phyloP scores from a whole-genome alignment of 2,329 filamentous ascomycete genomes.

The Helminthosporium solani region DNA sequence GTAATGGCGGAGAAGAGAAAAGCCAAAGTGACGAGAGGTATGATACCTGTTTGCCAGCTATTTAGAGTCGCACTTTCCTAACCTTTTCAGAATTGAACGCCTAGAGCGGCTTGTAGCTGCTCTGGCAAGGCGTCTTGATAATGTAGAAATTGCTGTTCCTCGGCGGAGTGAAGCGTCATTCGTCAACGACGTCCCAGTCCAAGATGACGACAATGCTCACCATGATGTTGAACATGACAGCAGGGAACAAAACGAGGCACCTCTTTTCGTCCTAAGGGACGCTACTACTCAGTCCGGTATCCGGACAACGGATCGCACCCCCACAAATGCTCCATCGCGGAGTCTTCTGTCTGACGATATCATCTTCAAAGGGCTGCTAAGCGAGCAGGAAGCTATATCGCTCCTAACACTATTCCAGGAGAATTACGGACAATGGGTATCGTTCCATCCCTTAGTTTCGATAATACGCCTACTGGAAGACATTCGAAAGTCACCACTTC shows the following conservation, averaged over 20 bases:
- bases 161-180: background rate
- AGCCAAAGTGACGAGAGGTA: slow-evolving; percentile 10
- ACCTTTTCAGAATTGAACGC: slow-evolving; percentile 11
- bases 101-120: slow-evolving; percentile 14
- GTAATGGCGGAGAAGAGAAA: too few relatives aligned
- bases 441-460: slow-evolving; percentile 33
- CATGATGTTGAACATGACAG: slow-evolving; percentile 2
- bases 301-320: slow-evolving; percentile 8
- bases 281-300: slow-evolving; percentile 16
- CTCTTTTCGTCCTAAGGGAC: slow-evolving; percentile 21
- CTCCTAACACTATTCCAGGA: slow-evolving; percentile 39
- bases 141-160: slow-evolving; percentile 11
- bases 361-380: slow-evolving; percentile 27
- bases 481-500: slow-evolving; percentile 41
- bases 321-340: slow-evolving; percentile 12
- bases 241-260: slow-evolving; percentile 12
- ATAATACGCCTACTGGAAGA: slow-evolving; percentile 31
- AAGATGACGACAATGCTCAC: background rate
- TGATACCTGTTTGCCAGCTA: background rate
- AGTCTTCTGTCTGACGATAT: slow-evolving; percentile 21
- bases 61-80: background rate
- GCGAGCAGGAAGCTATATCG: slow-evolving; percentile 16
- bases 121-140: slow-evolving; percentile 14
- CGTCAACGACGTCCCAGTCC: background rate
- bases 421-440: slow-evolving; percentile 48